These are phyloP conservation scores for Boletales sp. DNA, from an alignment of 768 basidiomycete genomes.

Conservation along the genomic window DNA sequence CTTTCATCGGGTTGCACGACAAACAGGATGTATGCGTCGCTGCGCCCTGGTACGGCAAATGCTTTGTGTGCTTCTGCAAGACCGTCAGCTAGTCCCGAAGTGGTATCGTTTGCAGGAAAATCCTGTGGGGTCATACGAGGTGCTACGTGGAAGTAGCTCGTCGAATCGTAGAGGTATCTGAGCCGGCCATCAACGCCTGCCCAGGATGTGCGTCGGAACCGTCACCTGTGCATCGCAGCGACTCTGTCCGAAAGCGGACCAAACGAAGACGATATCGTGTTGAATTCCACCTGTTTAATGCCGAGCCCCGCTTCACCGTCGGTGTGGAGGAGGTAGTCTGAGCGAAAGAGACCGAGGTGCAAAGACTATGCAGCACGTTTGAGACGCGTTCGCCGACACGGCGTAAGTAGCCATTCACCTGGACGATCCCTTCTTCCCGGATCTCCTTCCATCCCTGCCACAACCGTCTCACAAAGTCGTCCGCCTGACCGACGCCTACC, in stretches of 20 bases:
- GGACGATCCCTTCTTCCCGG: constrained; percentile 56
- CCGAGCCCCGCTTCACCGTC: constrained; percentile 31
- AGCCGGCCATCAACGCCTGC: neutral
- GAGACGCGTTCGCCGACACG: constrained; percentile 1
- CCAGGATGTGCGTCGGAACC: constrained; percentile 1
- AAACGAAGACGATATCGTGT: constrained; percentile 92
- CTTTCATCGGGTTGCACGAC: constrained; percentile 88
- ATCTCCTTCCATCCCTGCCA: constrained; percentile 85
- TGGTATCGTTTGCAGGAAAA: constrained; percentile 73
- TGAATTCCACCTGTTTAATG: constrained; percentile 97
- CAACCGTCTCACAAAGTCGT: constrained; percentile 80
- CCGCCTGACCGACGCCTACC: constrained; percentile 73
- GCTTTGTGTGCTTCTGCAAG: constrained; percentile 77
- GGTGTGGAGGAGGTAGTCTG: constrained; percentile 87
- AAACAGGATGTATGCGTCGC: constrained; percentile 65
- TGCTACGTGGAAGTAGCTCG: constrained; percentile 62
- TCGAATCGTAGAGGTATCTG: constrained; percentile 67
- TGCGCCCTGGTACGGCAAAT: constrained; percentile 50
- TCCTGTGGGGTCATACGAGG: constrained; percentile 49
- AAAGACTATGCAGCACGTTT: constrained; percentile 48
- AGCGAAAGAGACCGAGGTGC: constrained; percentile 89
- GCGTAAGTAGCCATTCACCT: constrained; percentile 35
- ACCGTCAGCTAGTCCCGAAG: constrained; percentile 66
- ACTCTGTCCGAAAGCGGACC: constrained; percentile 69
- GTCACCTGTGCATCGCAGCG: constrained; percentile 80